Percentiles rank a stretch among this genome's conserved stretches.
Conservation (phyloP, 1,139 yeast species). For the Wickerhamomyces sp. region DNA sequence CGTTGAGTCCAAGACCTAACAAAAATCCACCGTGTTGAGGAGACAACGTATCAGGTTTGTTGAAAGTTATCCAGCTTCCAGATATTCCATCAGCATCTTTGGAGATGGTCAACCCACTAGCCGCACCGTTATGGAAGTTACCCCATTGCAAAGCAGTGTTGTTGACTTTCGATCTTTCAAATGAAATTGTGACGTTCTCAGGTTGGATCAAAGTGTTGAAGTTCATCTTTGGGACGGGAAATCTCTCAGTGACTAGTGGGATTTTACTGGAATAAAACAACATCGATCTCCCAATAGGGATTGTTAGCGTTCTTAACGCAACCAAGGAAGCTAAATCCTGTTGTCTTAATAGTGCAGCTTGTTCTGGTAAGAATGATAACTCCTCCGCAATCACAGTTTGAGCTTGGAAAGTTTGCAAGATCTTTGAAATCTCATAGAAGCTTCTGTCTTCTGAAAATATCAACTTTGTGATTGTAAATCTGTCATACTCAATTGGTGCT, state of each 20-base stretch:
- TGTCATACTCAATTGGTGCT: slow-evolving; percentile 58
- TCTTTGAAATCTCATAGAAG: slow-evolving; percentile 58
- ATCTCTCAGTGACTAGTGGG: slow-evolving; percentile 81
- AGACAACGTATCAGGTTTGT: slow-evolving; percentile 62
- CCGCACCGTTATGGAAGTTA: slow-evolving; percentile 85
- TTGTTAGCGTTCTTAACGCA: slow-evolving; percentile 68
- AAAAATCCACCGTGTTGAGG: slow-evolving; percentile 94
- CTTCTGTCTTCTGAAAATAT: slow-evolving; percentile 78
- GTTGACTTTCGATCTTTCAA: slow-evolving; percentile 51
- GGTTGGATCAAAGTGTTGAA: slow-evolving; percentile 67
- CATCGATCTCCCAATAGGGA: slow-evolving; percentile 77
- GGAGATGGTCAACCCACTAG: slow-evolving; percentile 78
- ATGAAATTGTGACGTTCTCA: slow-evolving; percentile 54
- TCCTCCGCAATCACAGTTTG: slow-evolving; percentile 40
- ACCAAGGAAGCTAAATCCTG: slow-evolving; percentile 56
- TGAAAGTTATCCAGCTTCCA: slow-evolving; percentile 91
- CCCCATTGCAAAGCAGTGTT: slow-evolving; percentile 70
- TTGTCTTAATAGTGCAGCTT: slow-evolving; percentile 52
- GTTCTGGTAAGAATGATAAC: slow-evolving; percentile 38
- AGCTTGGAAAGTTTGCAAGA: slow-evolving; percentile 60
- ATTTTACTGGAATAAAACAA: slow-evolving; percentile 62
- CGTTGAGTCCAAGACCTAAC: slow-evolving; percentile 88
- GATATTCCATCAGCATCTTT: slow-evolving; percentile 65
- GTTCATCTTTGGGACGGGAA: slow-evolving; percentile 73
- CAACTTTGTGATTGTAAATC: slow-evolving; percentile 59